Evolutionary conservation across 2,329 filamentous ascomycete species (phyloP).

Genomic region (Zymoseptoria passerinii): DNA sequence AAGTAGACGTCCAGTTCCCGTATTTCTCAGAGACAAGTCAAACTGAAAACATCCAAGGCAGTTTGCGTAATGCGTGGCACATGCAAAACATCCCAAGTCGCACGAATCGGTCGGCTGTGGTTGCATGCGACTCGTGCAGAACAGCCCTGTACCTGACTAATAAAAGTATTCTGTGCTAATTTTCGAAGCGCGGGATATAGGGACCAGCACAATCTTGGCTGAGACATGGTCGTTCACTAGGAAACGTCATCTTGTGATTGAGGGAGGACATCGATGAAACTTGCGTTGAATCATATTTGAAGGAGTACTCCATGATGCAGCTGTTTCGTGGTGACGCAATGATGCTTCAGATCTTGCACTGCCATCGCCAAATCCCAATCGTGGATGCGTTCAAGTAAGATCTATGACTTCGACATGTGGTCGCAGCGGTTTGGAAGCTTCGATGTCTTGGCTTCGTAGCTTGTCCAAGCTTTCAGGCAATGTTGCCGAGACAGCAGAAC

Average conservation of each 20-base stretch:
- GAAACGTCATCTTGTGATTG: background rate
- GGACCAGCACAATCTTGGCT: background rate
- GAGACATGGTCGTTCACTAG: background rate
- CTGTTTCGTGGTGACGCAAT: background rate
- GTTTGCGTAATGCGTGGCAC: background rate
- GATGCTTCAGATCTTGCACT: background rate
- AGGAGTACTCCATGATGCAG: background rate
- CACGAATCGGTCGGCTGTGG: background rate
- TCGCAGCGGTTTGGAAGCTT: background rate
- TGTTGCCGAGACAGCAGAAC: too few relatives aligned
- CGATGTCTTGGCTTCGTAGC: background rate
- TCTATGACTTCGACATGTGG: constrained; percentile 7
- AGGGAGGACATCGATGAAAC: constrained; percentile 1
- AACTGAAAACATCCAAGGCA: background rate
- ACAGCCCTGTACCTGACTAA: background rate
- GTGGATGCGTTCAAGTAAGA: constrained; percentile 9
- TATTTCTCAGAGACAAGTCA: background rate
- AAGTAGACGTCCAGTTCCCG: background rate
- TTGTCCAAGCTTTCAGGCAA: background rate
- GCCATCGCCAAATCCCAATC: background rate
- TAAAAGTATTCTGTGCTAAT: background rate
- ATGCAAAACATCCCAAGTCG: background rate
- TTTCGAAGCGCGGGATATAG: background rate
- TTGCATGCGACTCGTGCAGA: background rate
- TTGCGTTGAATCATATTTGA: background rate